phyloP scores from a whole-genome alignment of 306 rosid genomes.

The Albizia julibrissin region DNA sequence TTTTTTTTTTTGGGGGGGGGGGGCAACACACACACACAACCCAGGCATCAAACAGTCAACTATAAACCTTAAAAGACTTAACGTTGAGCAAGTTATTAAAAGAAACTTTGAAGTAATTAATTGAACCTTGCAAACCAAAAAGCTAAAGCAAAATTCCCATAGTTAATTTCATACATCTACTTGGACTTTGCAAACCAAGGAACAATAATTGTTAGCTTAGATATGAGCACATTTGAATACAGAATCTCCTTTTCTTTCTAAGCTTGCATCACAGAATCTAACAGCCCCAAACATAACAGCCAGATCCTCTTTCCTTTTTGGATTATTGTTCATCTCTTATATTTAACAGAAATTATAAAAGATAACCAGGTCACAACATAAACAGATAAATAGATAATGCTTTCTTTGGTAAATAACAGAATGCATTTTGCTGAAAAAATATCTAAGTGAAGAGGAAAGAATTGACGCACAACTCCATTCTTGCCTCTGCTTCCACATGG shows the following conservation, averaged over 20 bases:
- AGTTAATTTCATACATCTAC: neutral
- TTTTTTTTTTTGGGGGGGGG: too few species aligned
- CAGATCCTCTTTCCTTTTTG: neutral
- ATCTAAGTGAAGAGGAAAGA: neutral
- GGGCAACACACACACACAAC: neutral
- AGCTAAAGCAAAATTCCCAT: neutral
- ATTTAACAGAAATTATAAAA: constrained; percentile 17
- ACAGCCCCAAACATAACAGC: constrained; percentile 17
- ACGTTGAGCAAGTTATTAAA: constrained; percentile 4
- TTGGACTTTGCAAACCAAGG: neutral
- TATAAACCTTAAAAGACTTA: neutral
- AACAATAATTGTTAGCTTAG: neutral
- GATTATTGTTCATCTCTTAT: neutral
- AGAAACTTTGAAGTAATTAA: constrained; percentile 17
- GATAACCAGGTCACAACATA: constrained; percentile 7
- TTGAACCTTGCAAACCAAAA: constrained; percentile 13
- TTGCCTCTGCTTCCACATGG: constrained; percentile 20
- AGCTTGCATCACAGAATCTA: constrained; percentile 22
- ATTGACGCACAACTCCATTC: constrained; percentile 6
- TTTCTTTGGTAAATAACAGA: neutral
- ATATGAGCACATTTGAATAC: neutral
- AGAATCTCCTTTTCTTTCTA: neutral
- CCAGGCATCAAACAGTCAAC: constrained; percentile 21
- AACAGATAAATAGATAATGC: neutral
- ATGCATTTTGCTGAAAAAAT: constrained; percentile 21